phyloP scores from a whole-genome alignment of 2,329 filamentous ascomycete species.

The Sporothrix sp. region DNA sequence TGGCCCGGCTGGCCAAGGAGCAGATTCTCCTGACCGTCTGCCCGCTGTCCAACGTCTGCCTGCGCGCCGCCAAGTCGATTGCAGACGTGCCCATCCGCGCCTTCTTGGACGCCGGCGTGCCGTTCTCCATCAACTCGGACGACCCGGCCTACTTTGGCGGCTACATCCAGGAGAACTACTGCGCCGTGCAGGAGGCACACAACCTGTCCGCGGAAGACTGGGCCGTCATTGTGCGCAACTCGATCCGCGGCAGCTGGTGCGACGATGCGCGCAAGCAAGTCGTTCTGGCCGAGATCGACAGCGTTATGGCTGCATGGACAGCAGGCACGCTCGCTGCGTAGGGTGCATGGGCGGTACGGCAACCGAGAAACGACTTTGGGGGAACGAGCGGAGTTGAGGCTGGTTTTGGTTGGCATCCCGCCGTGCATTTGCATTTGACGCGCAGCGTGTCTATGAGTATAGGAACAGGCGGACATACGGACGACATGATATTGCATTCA shows the following conservation, averaged over 20 bases:
- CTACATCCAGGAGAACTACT: constrained; percentile 67
- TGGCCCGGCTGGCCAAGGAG: constrained; percentile 47
- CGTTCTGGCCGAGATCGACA: constrained; percentile 39
- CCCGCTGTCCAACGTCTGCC: constrained; percentile 60
- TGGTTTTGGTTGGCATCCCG: not conserved
- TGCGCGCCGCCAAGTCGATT: constrained; percentile 45
- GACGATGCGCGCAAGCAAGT: constrained; percentile 49
- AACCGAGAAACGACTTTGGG: not conserved
- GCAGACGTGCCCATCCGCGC: constrained; percentile 49
- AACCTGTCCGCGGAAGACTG: constrained; percentile 54
- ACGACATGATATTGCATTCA: not conserved
- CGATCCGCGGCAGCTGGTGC: constrained; percentile 63
- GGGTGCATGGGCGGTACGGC: not conserved
- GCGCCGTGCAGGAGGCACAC: constrained; percentile 65
- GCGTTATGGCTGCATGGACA: constrained; percentile 21
- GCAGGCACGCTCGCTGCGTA: constrained; percentile 6
- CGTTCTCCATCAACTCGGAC: constrained; percentile 65
- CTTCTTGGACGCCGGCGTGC: constrained; percentile 54
- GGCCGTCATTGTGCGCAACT: constrained; percentile 50
- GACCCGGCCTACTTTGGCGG: constrained; percentile 69
- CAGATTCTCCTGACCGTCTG: constrained; percentile 59
- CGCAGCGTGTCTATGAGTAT: too few species aligned
- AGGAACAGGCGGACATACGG: not conserved
- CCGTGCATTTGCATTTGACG: too few species aligned
- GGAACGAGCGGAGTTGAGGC: not conserved